Conservation (phyloP, 352 stramenopile genomes). For the Phytophthora crassamura region DNA sequence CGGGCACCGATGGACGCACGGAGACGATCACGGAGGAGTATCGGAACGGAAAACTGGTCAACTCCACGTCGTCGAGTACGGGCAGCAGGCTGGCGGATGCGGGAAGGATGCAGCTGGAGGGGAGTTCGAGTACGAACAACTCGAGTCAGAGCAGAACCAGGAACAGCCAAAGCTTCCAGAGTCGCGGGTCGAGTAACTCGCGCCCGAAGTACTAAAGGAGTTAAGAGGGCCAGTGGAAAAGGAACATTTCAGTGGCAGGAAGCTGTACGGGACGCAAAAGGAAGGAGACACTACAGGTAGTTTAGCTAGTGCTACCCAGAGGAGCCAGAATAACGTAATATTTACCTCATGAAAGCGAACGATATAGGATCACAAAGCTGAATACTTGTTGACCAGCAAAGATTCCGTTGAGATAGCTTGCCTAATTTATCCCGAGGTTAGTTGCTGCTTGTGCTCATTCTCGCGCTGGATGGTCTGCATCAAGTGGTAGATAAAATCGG, state of each 20-base stretch:
- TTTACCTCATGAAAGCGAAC: conserved; percentile 23
- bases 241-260: conserved; percentile 1
- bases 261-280: background rate
- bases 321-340: conserved; percentile 17
- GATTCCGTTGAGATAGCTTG: background rate
- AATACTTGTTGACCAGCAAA: background rate
- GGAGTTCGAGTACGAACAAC: background rate
- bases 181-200: conserved; percentile 22
- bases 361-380: background rate
- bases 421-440: conserved; percentile 22
- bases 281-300: conserved; percentile 7
- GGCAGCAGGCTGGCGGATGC: conserved; percentile 54
- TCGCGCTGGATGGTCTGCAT: conserved; percentile 39
- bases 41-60: conserved; percentile 67
- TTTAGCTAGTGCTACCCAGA: conserved; percentile 12
- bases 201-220: conserved; percentile 23
- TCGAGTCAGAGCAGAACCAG: background rate
- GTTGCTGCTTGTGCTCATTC: conserved; percentile 36
- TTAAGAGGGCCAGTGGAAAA: background rate
- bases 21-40: conserved; percentile 80
- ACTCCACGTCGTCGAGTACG: conserved; percentile 49
- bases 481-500: conserved; percentile 37
- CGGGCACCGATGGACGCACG: conserved; percentile 49
- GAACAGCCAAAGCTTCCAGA: conserved; percentile 13
- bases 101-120: conserved; percentile 71